Percentiles rank a stretch among this genome's conserved stretches.
phyloP scores from a whole-genome alignment of 228 moss, liverwort and hornwort species.

The Sphagnum fallax region DNA sequence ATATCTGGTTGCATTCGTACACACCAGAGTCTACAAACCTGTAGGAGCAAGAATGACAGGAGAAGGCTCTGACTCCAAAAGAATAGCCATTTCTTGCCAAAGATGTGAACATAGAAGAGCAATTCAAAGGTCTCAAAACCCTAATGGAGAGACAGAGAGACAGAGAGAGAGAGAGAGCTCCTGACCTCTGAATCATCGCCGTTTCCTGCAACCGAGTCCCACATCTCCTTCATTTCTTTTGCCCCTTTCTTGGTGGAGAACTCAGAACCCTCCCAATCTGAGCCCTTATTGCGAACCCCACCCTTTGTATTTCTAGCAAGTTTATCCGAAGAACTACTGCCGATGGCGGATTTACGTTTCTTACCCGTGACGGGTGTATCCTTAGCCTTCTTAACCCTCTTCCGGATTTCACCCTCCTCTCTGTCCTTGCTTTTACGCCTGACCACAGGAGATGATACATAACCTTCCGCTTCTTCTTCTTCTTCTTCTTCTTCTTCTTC shows the following conservation, averaged over 20 bases:
- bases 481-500: constrained; percentile 37
- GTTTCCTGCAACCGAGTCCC: constrained; percentile 57
- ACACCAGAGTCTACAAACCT: too few relatives aligned
- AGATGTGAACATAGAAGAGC: too few relatives aligned
- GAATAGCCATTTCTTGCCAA: too few relatives aligned
- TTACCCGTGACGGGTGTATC: constrained; percentile 17
- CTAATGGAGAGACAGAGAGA: background rate
- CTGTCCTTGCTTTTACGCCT: constrained; percentile 14
- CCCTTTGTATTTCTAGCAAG: constrained; percentile 23
- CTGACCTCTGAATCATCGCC: constrained; percentile 65
- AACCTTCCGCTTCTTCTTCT: constrained; percentile 24
- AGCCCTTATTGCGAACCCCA: constrained; percentile 11
- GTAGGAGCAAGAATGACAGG: too few relatives aligned
- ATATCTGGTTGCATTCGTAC: too few relatives aligned
- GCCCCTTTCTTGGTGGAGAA: constrained; percentile 44
- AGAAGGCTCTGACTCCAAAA: too few relatives aligned
- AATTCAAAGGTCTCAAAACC: too few relatives aligned
- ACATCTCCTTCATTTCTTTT: constrained; percentile 67
- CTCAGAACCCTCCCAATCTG: background rate
- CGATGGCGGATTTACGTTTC: constrained; percentile 14
- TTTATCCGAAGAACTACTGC: constrained; percentile 13
- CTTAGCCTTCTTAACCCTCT: constrained; percentile 29
- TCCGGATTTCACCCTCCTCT: constrained; percentile 25
- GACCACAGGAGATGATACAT: constrained; percentile 21
- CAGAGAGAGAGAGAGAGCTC: background rate